phyloP scores from a whole-genome alignment of 140 eudicot species.

The Oenanthe javanica region DNA sequence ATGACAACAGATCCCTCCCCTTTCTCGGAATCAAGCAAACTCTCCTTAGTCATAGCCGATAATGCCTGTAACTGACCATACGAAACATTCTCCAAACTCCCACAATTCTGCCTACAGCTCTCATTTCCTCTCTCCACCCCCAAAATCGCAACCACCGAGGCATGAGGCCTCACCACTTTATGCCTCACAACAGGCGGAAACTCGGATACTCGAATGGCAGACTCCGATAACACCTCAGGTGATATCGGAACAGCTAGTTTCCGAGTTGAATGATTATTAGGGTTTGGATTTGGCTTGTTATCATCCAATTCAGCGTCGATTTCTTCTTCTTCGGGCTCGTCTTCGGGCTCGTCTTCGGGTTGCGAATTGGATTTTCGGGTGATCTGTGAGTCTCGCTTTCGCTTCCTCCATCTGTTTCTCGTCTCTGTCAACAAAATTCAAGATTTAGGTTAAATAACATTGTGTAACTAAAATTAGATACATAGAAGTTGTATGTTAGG shows the following conservation, averaged over 20 bases:
- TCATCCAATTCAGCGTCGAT: constrained; percentile 50
- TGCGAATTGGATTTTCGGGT: constrained; percentile 42
- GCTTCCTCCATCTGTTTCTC: constrained; percentile 68
- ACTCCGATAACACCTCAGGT: constrained; percentile 46
- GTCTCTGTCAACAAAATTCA: constrained; percentile 31
- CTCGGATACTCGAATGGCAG: constrained; percentile 41
- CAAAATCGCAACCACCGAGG: constrained; percentile 49
- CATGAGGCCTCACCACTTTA: constrained; percentile 56
- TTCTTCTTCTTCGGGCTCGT: constrained; percentile 56
- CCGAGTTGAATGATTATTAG: constrained; percentile 23
- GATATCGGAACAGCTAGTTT: constrained; percentile 8
- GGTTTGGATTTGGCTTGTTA: background rate
- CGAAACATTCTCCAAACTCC: constrained; percentile 72
- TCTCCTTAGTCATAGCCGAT: constrained; percentile 72
- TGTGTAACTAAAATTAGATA: background rate
- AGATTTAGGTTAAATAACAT: constrained; percentile 3
- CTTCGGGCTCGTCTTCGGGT: constrained; percentile 41
- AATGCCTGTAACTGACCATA: constrained; percentile 88
- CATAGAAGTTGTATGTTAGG: background rate
- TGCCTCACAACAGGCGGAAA: constrained; percentile 65
- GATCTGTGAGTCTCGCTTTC: constrained; percentile 45
- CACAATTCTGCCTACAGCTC: constrained; percentile 20
- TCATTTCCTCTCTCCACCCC: constrained; percentile 55
- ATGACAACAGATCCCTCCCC: constrained; percentile 47
- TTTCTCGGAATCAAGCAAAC: constrained; percentile 36